phyloP scores from a whole-genome alignment of 2,329 filamentous ascomycete species.

The Xylaria sp. region DNA sequence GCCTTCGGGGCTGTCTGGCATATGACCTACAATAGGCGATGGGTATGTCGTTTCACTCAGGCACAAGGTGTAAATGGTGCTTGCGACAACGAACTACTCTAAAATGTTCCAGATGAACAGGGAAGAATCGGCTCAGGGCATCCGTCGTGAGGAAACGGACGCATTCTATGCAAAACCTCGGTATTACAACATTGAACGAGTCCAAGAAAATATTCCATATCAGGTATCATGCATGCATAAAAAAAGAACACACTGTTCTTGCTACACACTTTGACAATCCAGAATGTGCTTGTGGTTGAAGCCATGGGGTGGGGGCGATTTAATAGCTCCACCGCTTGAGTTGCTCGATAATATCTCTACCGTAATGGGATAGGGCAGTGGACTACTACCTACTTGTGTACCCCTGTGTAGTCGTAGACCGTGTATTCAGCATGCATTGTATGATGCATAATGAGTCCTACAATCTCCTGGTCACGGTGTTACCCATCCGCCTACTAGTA shows the following conservation, averaged over 20 bases:
- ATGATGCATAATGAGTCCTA: not conserved
- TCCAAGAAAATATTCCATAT: constrained; percentile 22
- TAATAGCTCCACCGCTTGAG: not conserved
- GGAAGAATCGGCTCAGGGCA: constrained; percentile 1
- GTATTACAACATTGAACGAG: constrained; percentile 15
- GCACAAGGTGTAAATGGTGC: not conserved
- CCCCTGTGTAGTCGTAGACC: not conserved
- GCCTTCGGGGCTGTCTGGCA: not conserved
- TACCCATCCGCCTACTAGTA: not conserved
- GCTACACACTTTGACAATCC: not conserved
- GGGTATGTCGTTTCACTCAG: not conserved
- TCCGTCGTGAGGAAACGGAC: not conserved
- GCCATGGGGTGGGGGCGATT: not conserved
- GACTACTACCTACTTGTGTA: not conserved
- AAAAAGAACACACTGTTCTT: constrained; percentile 19
- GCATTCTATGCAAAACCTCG: constrained; percentile 6
- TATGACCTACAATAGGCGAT: not conserved
- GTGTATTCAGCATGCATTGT: not conserved
- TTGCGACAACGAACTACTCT: constrained; percentile 7
- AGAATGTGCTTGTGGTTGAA: not conserved
- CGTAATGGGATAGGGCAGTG: not conserved
- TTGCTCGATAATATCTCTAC: not conserved
- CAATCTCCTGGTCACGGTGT: no score
- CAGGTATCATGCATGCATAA: constrained; percentile 28
- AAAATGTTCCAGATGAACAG: constrained; percentile 1